Base-by-base conservation (phyloP, 345 rosid genomes). In the Brassica carinata region DNA sequence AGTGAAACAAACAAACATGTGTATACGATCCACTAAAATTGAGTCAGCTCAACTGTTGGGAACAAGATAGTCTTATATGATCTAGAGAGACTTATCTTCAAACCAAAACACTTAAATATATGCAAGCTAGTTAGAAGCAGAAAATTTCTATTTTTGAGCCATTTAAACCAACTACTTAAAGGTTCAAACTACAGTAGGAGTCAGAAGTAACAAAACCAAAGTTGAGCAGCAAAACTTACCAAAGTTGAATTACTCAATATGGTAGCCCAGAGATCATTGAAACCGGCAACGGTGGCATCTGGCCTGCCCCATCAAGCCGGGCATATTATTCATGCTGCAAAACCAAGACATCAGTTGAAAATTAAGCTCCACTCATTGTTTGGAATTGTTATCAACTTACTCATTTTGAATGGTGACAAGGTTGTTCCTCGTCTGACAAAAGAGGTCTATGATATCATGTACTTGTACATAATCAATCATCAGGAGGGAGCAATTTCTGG, bases 251-350 rank as follows among this genome's bases (percentile, higher is more conserved):
- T 80, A 59, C 90, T 91, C 79, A 90, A 80, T 68, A 89, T 38
- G 77, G 87, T 85, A 83, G 73, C 87, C 17, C 88, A 90, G 68
- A 95, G 92, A 85, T 91, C 89, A 76, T 84, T 66, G 87, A 77
- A 63, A 87, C 88, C 18, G 90, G 88, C 71, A 95, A 86, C 19
- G 99, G 94, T 43, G 92, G 94, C 99, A 95, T 93, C 75, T 85
- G 94, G 77, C 91, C 26, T 23, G 26, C 26, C 26, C 90, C 98
- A 95, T 92, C 82, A 92, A 86, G 80, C 98, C 96, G 63, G 97
- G 97, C 88, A 78, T 89, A 68, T 81, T 80, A 82, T 87, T 85
- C 94, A 93, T 89, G 76, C 99, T 95, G 90, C 83, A 73, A 84
- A 71, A 75, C 18, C n/a, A 33, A 61, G 43, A 64, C 29, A 63